Evolutionary conservation across 352 stramenopile genomes (phyloP).

Genomic region (Globisporangium recalcitrans): DNA sequence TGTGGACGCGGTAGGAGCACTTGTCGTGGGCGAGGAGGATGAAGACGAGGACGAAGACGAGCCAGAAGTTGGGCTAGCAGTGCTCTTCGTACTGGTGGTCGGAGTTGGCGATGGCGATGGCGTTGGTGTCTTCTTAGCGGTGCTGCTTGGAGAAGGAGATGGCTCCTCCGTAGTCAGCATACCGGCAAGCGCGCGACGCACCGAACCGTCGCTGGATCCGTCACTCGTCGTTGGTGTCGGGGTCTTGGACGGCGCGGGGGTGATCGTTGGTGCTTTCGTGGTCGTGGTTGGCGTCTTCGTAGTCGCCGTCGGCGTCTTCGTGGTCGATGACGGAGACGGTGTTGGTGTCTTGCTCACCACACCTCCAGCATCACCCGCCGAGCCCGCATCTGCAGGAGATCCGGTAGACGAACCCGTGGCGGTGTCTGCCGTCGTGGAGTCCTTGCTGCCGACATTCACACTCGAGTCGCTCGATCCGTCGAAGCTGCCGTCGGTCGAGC

Average conservation of each 20-base stretch:
- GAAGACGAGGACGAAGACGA: slow-evolving; percentile 12
- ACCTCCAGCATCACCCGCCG: slow-evolving; percentile 9
- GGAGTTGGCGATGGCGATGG: slow-evolving; percentile 7
- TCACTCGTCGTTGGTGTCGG: neutral
- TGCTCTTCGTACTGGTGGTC: slow-evolving; percentile 9
- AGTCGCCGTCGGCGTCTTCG: slow-evolving; percentile 19
- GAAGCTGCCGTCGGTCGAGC: slow-evolving; percentile 20
- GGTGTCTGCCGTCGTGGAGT: slow-evolving; percentile 12
- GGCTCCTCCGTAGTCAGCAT: slow-evolving; percentile 2
- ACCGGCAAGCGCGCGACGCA: slow-evolving; percentile 10
- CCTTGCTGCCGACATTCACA: slow-evolving; percentile 15
- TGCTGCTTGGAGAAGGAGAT: slow-evolving; percentile 11
- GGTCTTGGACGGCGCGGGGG: slow-evolving; percentile 9
- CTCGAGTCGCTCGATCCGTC: slow-evolving; percentile 14
- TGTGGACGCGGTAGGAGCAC: slow-evolving; percentile 15
- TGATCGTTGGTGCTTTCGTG: slow-evolving; percentile 23
- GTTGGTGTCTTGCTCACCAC: slow-evolving; percentile 22
- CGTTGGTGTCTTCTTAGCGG: slow-evolving; percentile 22
- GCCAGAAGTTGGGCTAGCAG: neutral
- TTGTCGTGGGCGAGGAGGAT: slow-evolving; percentile 10
- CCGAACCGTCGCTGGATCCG: slow-evolving; percentile 3
- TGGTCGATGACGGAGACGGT: slow-evolving; percentile 21
- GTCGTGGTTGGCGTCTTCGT: slow-evolving; percentile 22
- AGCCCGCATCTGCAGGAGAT: slow-evolving; percentile 3
- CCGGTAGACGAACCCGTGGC: slow-evolving; percentile 2